These are phyloP conservation scores for Reutealis trisperma DNA, from an alignment of 345 rosid genomes.

Conservation along the genomic window DNA sequence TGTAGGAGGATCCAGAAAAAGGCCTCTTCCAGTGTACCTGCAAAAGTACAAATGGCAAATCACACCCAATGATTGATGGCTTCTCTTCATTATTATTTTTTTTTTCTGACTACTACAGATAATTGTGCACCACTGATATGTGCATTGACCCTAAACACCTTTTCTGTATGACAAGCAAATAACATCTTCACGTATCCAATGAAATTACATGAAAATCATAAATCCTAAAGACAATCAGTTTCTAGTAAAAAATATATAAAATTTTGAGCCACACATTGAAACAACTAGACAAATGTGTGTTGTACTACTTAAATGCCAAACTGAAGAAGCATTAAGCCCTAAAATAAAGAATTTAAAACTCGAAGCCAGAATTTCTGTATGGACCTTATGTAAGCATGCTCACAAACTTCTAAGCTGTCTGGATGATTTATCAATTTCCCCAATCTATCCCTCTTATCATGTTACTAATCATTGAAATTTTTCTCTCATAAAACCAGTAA, in stretches of 20 bases:
- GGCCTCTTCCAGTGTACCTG: conserved; percentile 96
- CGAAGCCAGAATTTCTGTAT: neutral
- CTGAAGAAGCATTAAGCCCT: neutral
- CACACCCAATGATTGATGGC: neutral
- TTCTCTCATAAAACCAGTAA: neutral
- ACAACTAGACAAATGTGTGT: neutral
- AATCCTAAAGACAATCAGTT: neutral
- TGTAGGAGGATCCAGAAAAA: conserved; percentile 90
- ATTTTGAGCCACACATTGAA: neutral
- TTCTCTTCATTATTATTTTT: neutral
- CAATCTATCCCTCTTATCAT: neutral
- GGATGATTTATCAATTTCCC: neutral
- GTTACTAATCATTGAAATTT: neutral
- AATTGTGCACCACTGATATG: too few relatives aligned
- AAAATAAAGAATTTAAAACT: neutral
- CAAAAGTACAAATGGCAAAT: conserved; percentile 8
- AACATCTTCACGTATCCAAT: neutral
- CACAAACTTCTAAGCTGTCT: neutral
- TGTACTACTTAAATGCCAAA: neutral
- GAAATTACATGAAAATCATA: too few relatives aligned
- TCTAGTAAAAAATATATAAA: neutral
- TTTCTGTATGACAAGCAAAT: neutral
- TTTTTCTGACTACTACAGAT: too few relatives aligned
- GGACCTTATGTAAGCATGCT: neutral
- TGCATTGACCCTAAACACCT: neutral